Evolutionary conservation across 306 rosid genomes (phyloP).

Genomic region (Sphenostylis stenocarpa): DNA sequence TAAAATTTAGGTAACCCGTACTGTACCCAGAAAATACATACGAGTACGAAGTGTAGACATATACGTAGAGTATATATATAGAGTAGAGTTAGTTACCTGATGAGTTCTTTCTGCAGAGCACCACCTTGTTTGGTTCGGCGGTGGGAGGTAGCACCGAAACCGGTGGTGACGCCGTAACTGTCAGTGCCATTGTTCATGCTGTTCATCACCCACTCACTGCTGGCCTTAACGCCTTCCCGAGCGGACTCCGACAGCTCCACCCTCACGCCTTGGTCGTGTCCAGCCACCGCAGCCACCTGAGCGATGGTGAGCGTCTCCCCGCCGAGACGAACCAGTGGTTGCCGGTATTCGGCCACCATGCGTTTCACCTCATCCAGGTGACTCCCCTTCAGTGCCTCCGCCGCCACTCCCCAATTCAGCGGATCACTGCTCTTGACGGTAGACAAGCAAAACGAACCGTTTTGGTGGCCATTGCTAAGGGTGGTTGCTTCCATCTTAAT

Average conservation of each 20-base stretch:
- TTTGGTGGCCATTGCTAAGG: constrained; percentile 30
- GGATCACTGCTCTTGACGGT: constrained; percentile 43
- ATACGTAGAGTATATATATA: no score
- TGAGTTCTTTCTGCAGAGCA: constrained; percentile 81
- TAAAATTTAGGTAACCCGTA: background rate
- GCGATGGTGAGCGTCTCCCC: constrained; percentile 72
- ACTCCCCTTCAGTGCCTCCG: constrained; percentile 68
- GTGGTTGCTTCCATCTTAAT: constrained; percentile 40
- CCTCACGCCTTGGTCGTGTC: constrained; percentile 27
- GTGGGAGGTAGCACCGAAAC: constrained; percentile 90
- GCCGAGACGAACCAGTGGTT: constrained; percentile 64
- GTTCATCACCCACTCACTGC: constrained; percentile 92
- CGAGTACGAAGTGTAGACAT: background rate
- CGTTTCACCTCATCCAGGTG: constrained; percentile 87
- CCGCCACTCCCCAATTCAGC: constrained; percentile 68
- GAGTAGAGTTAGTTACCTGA: constrained; percentile 50
- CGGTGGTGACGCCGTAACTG: constrained; percentile 93
- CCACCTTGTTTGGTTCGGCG: constrained; percentile 85
- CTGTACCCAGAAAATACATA: background rate
- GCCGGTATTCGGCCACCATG: constrained; percentile 77
- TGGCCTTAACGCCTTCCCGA: constrained; percentile 80
- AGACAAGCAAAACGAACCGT: constrained; percentile 44
- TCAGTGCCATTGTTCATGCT: constrained; percentile 76
- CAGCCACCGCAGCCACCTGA: constrained; percentile 84
- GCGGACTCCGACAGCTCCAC: constrained; percentile 74